Percentiles rank a stretch among this genome's conserved stretches.
Conservation (phyloP, 768 basidiomycete genomes). For the Crassisporium funariophilum region DNA sequence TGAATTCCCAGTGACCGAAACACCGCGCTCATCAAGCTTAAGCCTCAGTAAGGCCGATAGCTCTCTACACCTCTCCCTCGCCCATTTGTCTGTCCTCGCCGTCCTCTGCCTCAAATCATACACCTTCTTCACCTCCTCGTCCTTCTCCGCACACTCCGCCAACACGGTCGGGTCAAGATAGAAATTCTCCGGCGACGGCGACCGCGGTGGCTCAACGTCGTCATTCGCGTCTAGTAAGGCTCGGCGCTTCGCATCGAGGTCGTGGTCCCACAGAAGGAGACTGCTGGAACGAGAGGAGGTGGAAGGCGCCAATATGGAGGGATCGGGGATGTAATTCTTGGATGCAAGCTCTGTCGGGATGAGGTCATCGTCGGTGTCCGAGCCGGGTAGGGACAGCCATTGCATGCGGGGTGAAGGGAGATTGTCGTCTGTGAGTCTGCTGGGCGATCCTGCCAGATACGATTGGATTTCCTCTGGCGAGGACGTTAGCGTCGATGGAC, state of each 20-base stretch:
- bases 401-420: conserved; percentile 18
- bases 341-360: conserved; percentile 26
- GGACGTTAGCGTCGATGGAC: conserved; percentile 2
- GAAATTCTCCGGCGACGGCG: conserved; percentile 41
- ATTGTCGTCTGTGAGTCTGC: conserved; percentile 3
- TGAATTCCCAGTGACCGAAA: background rate
- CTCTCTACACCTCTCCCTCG: conserved; percentile 59
- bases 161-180: conserved; percentile 33
- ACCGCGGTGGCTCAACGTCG: conserved; percentile 36
- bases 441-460: background rate
- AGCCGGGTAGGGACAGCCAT: conserved; percentile 35
- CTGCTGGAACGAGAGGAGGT: conserved; percentile 17
- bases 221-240: too few relatives aligned
- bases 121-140: conserved; percentile 42
- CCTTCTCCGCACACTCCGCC: conserved; percentile 35
- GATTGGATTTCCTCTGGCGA: conserved; percentile 11
- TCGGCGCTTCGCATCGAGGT: conserved; percentile 21
- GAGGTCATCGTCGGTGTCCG: conserved; percentile 35
- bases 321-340: conserved; percentile 23
- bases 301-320: conserved; percentile 15
- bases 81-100: conserved; percentile 39
- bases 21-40: conserved; percentile 41
- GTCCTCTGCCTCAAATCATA: conserved; percentile 40
- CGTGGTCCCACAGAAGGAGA: conserved; percentile 46
- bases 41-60: conserved; percentile 56